These are phyloP conservation scores for Xylaria castorea DNA, from an alignment of 495 filamentous ascomycete genomes.

Conservation along the genomic window DNA sequence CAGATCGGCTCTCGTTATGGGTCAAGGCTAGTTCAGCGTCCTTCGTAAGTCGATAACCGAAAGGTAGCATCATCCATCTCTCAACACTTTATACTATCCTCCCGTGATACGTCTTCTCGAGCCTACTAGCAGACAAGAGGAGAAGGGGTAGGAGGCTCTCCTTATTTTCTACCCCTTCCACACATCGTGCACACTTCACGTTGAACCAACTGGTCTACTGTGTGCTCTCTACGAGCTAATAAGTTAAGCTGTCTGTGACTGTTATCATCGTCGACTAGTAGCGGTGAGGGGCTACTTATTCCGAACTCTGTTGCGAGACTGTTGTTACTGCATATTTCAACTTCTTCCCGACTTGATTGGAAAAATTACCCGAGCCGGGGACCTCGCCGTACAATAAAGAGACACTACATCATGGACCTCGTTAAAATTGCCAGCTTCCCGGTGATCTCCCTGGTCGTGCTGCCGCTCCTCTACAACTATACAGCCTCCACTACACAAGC, in stretches of 20 bases:
- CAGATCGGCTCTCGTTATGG: neutral
- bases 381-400: neutral
- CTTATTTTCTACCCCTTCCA: constrained; percentile 23
- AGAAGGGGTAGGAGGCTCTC: constrained; percentile 24
- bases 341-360: neutral
- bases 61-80: neutral
- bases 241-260: neutral
- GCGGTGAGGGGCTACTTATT: neutral
- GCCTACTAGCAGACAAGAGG: neutral
- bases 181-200: neutral
- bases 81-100: neutral
- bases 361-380: neutral
- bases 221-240: neutral
- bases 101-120: constrained; percentile 7
- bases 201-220: neutral
- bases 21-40: neutral
- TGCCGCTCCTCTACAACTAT: constrained; percentile 69
- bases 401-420: constrained; percentile 23
- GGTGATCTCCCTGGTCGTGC: constrained; percentile 40
- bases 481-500: constrained; percentile 59
- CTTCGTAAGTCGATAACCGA: neutral
- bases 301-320: neutral
- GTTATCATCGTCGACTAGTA: neutral
- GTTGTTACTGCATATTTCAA: neutral
- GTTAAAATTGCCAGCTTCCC: constrained; percentile 45